These are phyloP conservation scores for Tricholoma flavovirens DNA, from an alignment of 768 basidiomycete genomes.

Conservation along the genomic window DNA sequence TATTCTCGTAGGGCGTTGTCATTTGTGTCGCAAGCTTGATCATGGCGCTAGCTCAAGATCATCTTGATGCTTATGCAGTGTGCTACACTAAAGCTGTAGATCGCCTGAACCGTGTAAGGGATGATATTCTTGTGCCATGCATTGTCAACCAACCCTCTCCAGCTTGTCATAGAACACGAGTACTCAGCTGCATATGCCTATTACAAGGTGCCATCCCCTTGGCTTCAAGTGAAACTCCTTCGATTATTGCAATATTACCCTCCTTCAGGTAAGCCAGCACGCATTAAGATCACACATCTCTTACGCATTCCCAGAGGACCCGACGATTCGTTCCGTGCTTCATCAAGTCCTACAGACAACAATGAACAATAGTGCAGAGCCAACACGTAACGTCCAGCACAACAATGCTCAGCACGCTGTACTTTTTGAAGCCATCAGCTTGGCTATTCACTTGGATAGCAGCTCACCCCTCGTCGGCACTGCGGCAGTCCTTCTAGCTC, in stretches of 20 bases:
- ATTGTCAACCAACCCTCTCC: constrained; percentile 4
- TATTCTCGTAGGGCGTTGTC: constrained; percentile 71
- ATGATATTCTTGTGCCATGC: not conserved
- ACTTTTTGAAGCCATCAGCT: constrained; percentile 95
- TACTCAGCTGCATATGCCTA: constrained; percentile 88
- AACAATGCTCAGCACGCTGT: constrained; percentile 98
- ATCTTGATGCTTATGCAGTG: constrained; percentile 84
- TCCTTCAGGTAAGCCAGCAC: constrained; percentile 67
- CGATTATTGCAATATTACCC: constrained; percentile 93
- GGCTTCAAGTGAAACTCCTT: constrained; percentile 95
- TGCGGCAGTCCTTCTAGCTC: constrained; percentile 86
- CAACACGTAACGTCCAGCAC: constrained; percentile 92
- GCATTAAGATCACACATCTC: not conserved
- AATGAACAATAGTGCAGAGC: constrained; percentile 88
- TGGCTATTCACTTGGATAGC: constrained; percentile 93
- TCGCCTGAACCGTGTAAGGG: constrained; percentile 70
- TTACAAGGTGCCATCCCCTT: constrained; percentile 96
- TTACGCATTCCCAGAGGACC: constrained; percentile 56
- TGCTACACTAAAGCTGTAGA: constrained; percentile 96
- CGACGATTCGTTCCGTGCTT: constrained; percentile 67
- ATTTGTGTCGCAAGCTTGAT: constrained; percentile 91
- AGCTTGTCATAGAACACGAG: constrained; percentile 91
- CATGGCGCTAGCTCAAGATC: constrained; percentile 90
- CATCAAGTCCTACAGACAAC: constrained; percentile 82
- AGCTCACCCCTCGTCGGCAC: constrained; percentile 83